These are phyloP conservation scores for Xylaria sp. DNA, from an alignment of 2,329 filamentous ascomycete genomes.

Conservation along the genomic window DNA sequence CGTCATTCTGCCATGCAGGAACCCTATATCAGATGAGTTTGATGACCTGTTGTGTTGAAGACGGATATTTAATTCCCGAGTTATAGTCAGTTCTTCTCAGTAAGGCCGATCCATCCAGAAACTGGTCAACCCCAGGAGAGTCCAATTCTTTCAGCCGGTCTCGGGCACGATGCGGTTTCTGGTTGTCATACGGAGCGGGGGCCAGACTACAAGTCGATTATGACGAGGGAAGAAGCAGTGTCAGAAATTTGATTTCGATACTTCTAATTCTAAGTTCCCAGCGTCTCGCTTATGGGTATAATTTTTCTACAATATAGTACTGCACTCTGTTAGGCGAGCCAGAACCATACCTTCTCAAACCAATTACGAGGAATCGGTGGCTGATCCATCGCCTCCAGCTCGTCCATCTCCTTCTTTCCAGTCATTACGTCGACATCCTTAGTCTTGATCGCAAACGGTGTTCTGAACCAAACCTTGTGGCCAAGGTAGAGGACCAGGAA, in stretches of 20 bases:
- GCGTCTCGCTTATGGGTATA: neutral
- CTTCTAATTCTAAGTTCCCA: neutral
- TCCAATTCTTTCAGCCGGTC: neutral
- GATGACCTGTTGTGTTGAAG: neutral
- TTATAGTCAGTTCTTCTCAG: neutral
- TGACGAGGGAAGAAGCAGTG: neutral
- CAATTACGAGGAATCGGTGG: constrained; percentile 61
- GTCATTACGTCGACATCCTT: constrained; percentile 65
- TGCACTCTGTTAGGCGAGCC: constrained; percentile 56
- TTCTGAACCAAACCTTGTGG: constrained; percentile 65
- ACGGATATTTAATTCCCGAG: neutral
- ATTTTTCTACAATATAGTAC: neutral
- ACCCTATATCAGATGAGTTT: neutral
- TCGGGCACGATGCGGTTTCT: neutral
- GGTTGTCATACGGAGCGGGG: neutral
- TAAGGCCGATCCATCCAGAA: neutral
- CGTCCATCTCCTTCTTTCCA: constrained; percentile 71
- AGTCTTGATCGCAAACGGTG: constrained; percentile 54
- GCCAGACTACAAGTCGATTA: neutral
- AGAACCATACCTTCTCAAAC: constrained; percentile 65
- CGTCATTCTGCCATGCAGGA: neutral
- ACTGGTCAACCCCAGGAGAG: neutral
- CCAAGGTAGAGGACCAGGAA: constrained; percentile 69
- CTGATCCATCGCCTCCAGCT: constrained; percentile 60
- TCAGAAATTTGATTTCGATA: neutral